Evolutionary conservation across 495 filamentous ascomycete genomes (phyloP).

Genomic region (Hypomontagnella monticulosa): DNA sequence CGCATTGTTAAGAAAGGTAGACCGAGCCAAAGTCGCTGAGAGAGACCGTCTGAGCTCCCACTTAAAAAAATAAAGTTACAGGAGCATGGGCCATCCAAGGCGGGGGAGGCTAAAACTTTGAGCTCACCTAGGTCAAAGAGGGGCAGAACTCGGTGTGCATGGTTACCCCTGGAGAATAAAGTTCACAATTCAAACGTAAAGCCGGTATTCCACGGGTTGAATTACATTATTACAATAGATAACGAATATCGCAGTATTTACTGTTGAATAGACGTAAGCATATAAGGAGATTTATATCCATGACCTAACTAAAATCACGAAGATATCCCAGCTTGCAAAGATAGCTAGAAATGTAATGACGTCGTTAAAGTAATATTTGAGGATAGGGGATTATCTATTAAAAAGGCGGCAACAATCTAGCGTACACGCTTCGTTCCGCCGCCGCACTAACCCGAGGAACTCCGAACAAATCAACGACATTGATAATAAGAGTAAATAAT

Average conservation of each 20-base stretch:
- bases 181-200: too few species aligned
- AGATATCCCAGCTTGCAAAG: background rate
- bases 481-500: too few species aligned
- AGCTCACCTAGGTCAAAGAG: conserved; percentile 34
- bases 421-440: background rate
- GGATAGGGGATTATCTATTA: background rate
- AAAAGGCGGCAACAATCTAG: background rate
- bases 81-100: conserved; percentile 35
- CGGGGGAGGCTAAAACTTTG: conserved; percentile 26
- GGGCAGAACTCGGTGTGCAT: conserved; percentile 15
- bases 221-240: too few species aligned
- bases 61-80: conserved; percentile 16
- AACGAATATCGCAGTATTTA: too few species aligned
- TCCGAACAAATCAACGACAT: background rate
- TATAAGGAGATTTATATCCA: too few species aligned
- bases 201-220: too few species aligned
- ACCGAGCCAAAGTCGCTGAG: background rate
- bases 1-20: conserved; percentile 14
- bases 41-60: background rate
- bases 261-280: background rate
- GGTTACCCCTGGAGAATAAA: background rate
- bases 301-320: too few species aligned
- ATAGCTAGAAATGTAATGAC: too few species aligned
- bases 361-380: too few species aligned
- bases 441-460: background rate